Evolutionary conservation across 2,329 filamentous ascomycete genomes (phyloP).

Genomic region (Colletotrichum sp.): DNA sequence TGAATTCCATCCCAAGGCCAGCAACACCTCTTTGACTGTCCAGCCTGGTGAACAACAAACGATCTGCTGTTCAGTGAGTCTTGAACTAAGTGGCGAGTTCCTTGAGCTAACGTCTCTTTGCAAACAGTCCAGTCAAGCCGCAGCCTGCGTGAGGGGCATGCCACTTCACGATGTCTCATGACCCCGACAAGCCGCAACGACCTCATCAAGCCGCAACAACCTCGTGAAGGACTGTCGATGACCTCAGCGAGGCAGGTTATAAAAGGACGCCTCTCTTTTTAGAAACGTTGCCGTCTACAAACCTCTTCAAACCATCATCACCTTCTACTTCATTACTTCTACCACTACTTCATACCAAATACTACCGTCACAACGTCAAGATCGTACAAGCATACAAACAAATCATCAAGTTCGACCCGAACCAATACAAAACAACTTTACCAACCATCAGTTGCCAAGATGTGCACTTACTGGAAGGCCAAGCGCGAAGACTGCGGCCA

Average conservation of each 20-base stretch:
- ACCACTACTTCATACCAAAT: neutral
- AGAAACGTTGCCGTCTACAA: neutral
- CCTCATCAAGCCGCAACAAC: neutral
- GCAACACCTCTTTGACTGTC: neutral
- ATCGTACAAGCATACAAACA: neutral
- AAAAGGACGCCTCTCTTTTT: neutral
- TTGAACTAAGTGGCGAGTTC: neutral
- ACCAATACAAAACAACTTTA: neutral
- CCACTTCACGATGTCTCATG: neutral
- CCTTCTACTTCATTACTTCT: neutral
- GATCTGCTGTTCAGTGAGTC: neutral
- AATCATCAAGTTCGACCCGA: neutral
- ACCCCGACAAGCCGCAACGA: neutral
- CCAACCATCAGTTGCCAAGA: neutral
- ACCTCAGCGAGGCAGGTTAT: neutral
- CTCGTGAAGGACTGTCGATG: neutral
- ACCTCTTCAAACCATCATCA: neutral
- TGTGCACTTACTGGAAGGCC: conserved; percentile 1
- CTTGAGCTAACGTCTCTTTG: neutral
- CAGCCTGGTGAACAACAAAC: neutral
- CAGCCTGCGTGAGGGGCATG: neutral
- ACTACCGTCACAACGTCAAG: neutral
- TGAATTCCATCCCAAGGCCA: neutral
- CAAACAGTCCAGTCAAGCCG: neutral
- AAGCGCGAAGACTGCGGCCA: neutral